Evolutionary conservation across 768 basidiomycete genomes (phyloP).

Genomic region (Podaxis mareebaensis): DNA sequence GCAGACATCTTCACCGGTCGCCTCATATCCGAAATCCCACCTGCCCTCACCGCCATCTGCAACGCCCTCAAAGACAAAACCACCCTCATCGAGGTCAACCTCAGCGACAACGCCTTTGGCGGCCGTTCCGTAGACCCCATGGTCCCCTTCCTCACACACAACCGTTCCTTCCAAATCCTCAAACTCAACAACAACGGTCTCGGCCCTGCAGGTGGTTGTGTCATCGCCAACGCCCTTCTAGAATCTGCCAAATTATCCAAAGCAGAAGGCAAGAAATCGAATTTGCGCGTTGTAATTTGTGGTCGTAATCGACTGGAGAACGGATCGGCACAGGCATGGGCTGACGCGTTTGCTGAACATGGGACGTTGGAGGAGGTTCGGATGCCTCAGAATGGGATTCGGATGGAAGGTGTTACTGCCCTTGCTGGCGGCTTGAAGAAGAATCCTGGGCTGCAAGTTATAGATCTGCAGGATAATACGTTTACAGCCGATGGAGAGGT

Average conservation of each 20-base stretch:
- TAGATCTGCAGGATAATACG: slow-evolving; percentile 94
- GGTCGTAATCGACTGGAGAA: slow-evolving; percentile 96
- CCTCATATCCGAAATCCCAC: slow-evolving; percentile 92
- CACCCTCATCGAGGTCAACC: slow-evolving; percentile 82
- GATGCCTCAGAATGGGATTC: slow-evolving; percentile 98
- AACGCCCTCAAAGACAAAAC: slow-evolving; percentile 80
- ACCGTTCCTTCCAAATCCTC: slow-evolving; percentile 80
- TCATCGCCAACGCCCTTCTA: slow-evolving; percentile 82
- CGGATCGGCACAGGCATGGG: slow-evolving; percentile 82
- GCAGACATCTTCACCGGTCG: slow-evolving; percentile 98
- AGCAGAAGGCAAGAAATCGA: slow-evolving; percentile 66
- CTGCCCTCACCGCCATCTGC: slow-evolving; percentile 85
- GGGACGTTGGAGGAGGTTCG: slow-evolving; percentile 80
- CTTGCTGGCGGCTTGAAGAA: slow-evolving; percentile 75
- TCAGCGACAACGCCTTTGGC: slow-evolving; percentile 96
- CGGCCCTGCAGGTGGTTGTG: slow-evolving; percentile 83
- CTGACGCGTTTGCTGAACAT: slow-evolving; percentile 85
- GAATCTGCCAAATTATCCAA: slow-evolving; percentile 73
- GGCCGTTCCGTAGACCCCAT: slow-evolving; percentile 93
- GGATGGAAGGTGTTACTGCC: slow-evolving; percentile 84
- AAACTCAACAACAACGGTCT: slow-evolving; percentile 97
- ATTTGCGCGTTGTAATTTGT: slow-evolving; percentile 80
- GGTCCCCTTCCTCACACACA: slow-evolving; percentile 83
- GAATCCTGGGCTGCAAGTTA: slow-evolving; percentile 62
- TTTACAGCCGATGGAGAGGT: slow-evolving; percentile 63